Evolutionary conservation across 2,329 filamentous ascomycete genomes (phyloP).

Genomic region (Bipolaris zeicola): DNA sequence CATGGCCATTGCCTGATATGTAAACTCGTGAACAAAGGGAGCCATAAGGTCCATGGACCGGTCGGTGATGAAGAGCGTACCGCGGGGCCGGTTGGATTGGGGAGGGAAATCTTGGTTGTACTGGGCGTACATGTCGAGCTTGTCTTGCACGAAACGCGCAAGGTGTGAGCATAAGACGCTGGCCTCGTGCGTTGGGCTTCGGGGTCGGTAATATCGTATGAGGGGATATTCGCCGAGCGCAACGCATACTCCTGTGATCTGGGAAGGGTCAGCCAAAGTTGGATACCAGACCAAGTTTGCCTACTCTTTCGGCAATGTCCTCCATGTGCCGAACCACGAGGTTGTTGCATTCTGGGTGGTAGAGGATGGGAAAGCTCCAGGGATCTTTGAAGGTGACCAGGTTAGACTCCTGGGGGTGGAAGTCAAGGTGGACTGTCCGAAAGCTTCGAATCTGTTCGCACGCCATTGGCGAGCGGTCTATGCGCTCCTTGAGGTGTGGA

Average conservation of each 20-base stretch:
- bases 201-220: slow-evolving; percentile 87
- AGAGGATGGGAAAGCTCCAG: slow-evolving; percentile 92
- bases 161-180: slow-evolving; percentile 85
- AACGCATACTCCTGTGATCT: slow-evolving; percentile 88
- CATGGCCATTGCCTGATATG: slow-evolving; percentile 97
- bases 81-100: slow-evolving; percentile 75
- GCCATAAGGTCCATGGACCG: slow-evolving; percentile 90
- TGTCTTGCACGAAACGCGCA: slow-evolving; percentile 87
- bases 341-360: slow-evolving; percentile 86
- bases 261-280: slow-evolving; percentile 7
- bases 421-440: slow-evolving; percentile 84
- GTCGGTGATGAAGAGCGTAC: slow-evolving; percentile 84
- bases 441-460: slow-evolving; percentile 79
- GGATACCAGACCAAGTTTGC: not conserved
- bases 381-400: slow-evolving; percentile 91
- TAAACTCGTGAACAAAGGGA: slow-evolving; percentile 92
- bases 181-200: slow-evolving; percentile 79
- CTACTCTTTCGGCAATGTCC: slow-evolving; percentile 83
- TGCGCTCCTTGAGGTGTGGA: slow-evolving; percentile 70
- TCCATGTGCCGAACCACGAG: slow-evolving; percentile 84
- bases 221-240: slow-evolving; percentile 92
- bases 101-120: slow-evolving; percentile 86
- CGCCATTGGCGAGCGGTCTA: slow-evolving; percentile 72
- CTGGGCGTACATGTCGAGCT: slow-evolving; percentile 86
- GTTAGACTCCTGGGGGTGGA: slow-evolving; percentile 87